Base-by-base conservation (phyloP, 2,329 filamentous ascomycete genomes). In the Rutstroemia sp. region DNA sequence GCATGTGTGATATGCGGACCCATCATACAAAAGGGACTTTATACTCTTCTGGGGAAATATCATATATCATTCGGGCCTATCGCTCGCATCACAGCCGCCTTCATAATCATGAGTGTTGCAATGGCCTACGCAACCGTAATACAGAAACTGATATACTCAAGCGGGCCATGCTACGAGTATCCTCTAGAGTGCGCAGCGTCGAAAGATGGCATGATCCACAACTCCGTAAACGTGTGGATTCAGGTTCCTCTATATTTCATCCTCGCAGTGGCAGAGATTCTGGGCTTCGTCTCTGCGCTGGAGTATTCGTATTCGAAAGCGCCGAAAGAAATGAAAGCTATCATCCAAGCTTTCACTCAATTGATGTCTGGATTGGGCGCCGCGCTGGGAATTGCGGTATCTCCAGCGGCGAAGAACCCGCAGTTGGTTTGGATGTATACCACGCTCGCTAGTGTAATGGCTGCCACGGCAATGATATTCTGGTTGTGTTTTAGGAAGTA, bases 301-400 rank as follows among this genome's bases (percentile, higher is more conserved):
- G 86, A 89, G 68, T 88, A 89, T 62, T 86, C 84, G 17, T 89
- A 84, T 71, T 87, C 84, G 65, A 88, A 89, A 70, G 86, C 86
- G 0, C 86, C 86, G 2, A 78, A 79, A 44, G 81, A 76, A 67
- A 87, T 89, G 84, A 81, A 84, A 68, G 82, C 79, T 0, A 81
- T 80, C 14, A 78, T 84, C 27, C 75, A 80, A 64, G 76, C 80
- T 0, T 72, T 84, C 57, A 80, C 75, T 63, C 71, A 83, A 8
- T 75, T 84, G 60, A 83, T 79, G 64, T 80, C 76, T 55, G 80
- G 81, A 0, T 72, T 84, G 56, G 78, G 77, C 8, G 75, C 75
- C 38, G 80, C 80, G 3, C 64, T 78, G 8, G 73, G 39, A n/a
- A 42, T 42, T 7, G 39, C 39, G 5, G 5, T 42, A 14, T n/a